Evolutionary conservation across 176 grass and related monocot species (phyloP).

Genomic region (maize (Zea mays)): Zm-B73-REFERENCE-NAM-5.0 NC_050104.1:110318001-110318500

Average conservation of each 20-base stretch:
- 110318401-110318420: conserved; percentile 20
- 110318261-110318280: conserved; percentile 5
- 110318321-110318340: conserved; percentile 28
- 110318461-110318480: conserved; percentile 39
- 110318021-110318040: no score
- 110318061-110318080: conserved; percentile 11
- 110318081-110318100: conserved; percentile 3
- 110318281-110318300: conserved; percentile 42
- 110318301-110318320: conserved; percentile 40
- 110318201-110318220: background rate
- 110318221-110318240: conserved; percentile 4
- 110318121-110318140: no score
- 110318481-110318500: background rate
- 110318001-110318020: no score
- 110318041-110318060: conserved; percentile 14
- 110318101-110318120: conserved; percentile 29
- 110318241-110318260: conserved; percentile 21
- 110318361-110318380: no score
- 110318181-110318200: background rate
- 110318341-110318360: conserved; percentile 26
- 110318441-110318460: conserved; percentile 21
- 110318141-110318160: no score
- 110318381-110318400: background rate
- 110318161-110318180: background rate
- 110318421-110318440: conserved; percentile 4